Evolutionary conservation across 306 rosid species (phyloP), one percentile per base, ranked within the genome.

Genomic region (Castanea mollissima): DNA sequence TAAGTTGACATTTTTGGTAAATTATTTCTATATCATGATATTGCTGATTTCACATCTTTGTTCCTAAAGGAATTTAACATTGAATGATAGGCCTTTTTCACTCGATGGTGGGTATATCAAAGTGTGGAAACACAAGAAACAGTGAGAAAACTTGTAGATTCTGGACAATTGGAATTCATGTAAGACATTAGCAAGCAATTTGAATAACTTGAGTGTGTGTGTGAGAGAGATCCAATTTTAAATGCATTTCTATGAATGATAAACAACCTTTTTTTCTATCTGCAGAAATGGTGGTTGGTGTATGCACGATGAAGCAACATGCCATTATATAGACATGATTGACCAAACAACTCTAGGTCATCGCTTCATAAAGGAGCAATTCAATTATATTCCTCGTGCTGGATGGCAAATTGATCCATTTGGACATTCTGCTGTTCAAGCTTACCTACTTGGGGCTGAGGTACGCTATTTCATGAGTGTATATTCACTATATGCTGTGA

Each of bases 361-460:
- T 82, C 80, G 74, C 2, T 84, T 88, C 63, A 86, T 94, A 21
- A 94, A 90, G 88, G 72, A 81, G 3, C 83, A 86, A 54, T 92
- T 94, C 84, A 88, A 91, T 63, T 86, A 83, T 56, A 76, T 78
- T 15, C 98, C 98, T 74, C 85, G 84, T 23, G 97, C 93, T 15
- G 98, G 94, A 15, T 92, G 98, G 98, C 97, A 92, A 55, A 94
- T 94, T 78, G 98, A 94, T 71, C 97, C 98, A 1, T 94, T 94
- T 41, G 97, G 98, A 14, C 98, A 94, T 80, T 94, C 98, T 76
- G 87, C 97, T 0, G 95, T 94, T 1, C 98, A 94, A 44, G 98
- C 90, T 58, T 94, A 94, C 85, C 83, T 94, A 12, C 83, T 94
- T 5, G 83, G 89, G 1, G 93, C 97, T 49, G 94, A 92, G 97